These are phyloP conservation scores for Rhipidocladum racemiflorum DNA, from an alignment of 176 grass and related monocot species.

Conservation along the genomic window DNA sequence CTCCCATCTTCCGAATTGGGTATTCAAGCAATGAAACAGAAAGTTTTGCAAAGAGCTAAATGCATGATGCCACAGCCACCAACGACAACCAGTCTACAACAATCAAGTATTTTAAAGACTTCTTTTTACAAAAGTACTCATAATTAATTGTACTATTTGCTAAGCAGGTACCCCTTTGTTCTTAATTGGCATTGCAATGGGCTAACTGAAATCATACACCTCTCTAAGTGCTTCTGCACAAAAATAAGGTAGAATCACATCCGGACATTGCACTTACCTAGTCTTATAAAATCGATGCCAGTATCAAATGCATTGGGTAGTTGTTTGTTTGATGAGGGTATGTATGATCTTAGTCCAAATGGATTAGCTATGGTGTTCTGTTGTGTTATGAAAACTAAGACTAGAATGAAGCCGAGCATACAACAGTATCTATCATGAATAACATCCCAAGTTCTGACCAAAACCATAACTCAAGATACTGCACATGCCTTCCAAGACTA, in stretches of 20 bases:
- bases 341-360: background rate
- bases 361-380: background rate
- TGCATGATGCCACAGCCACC: background rate
- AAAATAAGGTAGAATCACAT: background rate
- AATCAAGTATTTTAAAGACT: background rate
- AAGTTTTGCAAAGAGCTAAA: background rate
- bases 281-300: background rate
- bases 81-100: background rate
- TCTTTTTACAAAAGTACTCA: background rate
- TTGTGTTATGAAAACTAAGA: background rate
- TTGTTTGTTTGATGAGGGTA: background rate
- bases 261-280: background rate
- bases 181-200: background rate
- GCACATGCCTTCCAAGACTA: background rate
- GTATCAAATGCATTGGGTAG: background rate
- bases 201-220: background rate
- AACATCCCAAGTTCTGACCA: background rate
- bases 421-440: background rate
- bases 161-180: background rate
- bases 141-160: background rate
- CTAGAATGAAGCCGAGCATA: background rate
- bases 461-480: constrained; percentile 21
- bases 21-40: background rate
- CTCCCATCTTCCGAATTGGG: background rate
- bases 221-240: background rate